Evolutionary conservation across 2,329 filamentous ascomycete species (phyloP).

Genomic region (Alternaria gansuensis): DNA sequence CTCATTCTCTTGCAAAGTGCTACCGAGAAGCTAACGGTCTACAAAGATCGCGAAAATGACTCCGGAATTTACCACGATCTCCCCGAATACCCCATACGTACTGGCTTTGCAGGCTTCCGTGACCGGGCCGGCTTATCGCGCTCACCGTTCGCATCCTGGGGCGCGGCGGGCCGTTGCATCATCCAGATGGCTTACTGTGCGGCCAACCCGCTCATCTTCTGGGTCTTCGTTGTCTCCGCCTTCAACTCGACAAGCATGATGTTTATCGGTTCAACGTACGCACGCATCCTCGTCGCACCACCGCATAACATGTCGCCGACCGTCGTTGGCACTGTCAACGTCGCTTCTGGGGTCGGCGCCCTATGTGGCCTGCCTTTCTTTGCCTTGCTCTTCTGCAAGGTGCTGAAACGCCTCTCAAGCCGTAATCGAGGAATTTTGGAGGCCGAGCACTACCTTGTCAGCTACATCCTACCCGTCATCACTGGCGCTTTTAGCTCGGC

Average conservation of each 20-base stretch:
- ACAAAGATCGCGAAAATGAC: conserved; percentile 45
- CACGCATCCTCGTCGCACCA: conserved; percentile 26
- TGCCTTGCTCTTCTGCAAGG: conserved; percentile 19
- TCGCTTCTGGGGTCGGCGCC: conserved; percentile 30
- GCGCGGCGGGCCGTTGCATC: conserved; percentile 36
- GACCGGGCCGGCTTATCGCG: conserved; percentile 33
- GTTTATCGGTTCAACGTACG: conserved; percentile 42
- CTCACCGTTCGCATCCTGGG: conserved; percentile 40
- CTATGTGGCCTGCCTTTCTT: conserved; percentile 31
- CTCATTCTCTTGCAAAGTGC: conserved; percentile 52
- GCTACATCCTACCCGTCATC: conserved; percentile 39
- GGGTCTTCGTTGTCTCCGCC: conserved; percentile 38
- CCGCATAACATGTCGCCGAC: conserved; percentile 36
- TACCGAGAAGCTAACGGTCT: conserved; percentile 53
- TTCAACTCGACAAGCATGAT: conserved; percentile 45
- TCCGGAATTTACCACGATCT: conserved; percentile 40
- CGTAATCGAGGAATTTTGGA: conserved; percentile 43
- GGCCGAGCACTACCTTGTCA: conserved; percentile 46
- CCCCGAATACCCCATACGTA: conserved; percentile 27
- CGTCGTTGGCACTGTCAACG: conserved; percentile 33
- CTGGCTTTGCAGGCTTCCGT: conserved; percentile 20
- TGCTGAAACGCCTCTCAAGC: conserved; percentile 31
- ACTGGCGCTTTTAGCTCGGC: conserved; percentile 35
- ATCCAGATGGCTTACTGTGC: conserved; percentile 42
- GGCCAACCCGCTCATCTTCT: conserved; percentile 46